Conservation (phyloP, 129 eudicot species). For the Artemisia annua region DNA sequence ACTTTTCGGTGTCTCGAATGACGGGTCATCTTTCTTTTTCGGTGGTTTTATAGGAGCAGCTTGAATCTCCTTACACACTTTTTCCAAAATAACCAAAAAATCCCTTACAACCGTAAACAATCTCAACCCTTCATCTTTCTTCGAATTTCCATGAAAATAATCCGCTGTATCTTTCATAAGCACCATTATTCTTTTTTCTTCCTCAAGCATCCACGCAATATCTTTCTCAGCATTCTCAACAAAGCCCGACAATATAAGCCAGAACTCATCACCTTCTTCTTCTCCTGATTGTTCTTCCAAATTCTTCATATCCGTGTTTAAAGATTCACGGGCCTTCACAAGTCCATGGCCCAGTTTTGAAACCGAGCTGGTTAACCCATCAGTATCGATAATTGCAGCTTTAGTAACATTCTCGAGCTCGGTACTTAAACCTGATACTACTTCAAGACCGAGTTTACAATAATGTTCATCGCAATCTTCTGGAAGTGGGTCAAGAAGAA, state of each 20-base stretch:
- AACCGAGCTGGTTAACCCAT: conserved; percentile 39
- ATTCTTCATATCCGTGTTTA: conserved; percentile 39
- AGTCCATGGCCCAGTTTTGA: conserved; percentile 41
- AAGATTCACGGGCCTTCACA: conserved; percentile 33
- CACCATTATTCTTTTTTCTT: conserved; percentile 46
- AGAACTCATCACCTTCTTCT: conserved; percentile 39
- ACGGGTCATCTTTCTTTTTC: conserved; percentile 33
- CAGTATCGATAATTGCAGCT: conserved; percentile 54
- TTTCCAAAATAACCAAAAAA: conserved; percentile 52
- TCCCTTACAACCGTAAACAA: conserved; percentile 51
- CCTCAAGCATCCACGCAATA: conserved; percentile 41
- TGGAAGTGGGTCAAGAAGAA: conserved; percentile 32
- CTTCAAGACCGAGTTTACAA: conserved; percentile 44
- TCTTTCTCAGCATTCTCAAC: conserved; percentile 47
- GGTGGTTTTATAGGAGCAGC: conserved; percentile 38
- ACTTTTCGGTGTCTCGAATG: not conserved
- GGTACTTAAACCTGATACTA: conserved; percentile 37
- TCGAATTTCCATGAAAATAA: conserved; percentile 56
- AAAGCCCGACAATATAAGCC: conserved; percentile 37
- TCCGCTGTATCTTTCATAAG: conserved; percentile 56
- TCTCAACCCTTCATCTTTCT: conserved; percentile 62
- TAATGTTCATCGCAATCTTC: conserved; percentile 42
- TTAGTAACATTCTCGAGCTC: conserved; percentile 50
- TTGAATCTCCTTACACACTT: conserved; percentile 48
- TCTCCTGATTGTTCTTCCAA: conserved; percentile 30